A percentile compares a stretch with the other conserved stretches of the same genome.
Conservation (phyloP, 345 rosid species). For the Eucalyptus sp. region DNA sequence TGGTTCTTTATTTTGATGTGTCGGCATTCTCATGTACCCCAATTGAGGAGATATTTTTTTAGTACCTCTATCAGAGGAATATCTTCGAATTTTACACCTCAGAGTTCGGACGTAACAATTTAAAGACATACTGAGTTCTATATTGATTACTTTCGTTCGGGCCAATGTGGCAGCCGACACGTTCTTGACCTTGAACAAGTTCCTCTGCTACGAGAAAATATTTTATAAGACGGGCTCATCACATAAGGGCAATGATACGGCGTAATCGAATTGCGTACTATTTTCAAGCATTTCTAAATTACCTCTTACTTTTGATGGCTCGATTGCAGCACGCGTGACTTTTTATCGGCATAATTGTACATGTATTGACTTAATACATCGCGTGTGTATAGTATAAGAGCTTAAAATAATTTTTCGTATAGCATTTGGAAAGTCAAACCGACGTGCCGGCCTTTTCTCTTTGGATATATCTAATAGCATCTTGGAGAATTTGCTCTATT, state of each 20-base stretch:
- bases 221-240: rapidly evolving
- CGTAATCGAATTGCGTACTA: neutral
- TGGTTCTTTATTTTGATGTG: too few relatives aligned
- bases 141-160: too few relatives aligned
- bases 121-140: too few relatives aligned
- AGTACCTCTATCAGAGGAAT: neutral
- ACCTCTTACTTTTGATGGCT: too few relatives aligned
- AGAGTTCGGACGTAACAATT: rapidly evolving
- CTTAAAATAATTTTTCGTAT: too few relatives aligned
- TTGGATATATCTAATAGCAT: neutral
- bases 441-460: neutral
- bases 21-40: neutral
- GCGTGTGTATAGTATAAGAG: neutral
- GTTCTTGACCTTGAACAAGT: neutral
- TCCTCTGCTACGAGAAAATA: neutral
- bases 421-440: neutral
- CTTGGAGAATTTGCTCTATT: neutral
- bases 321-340: too few relatives aligned
- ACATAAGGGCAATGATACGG: neutral
- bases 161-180: neutral
- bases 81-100: neutral
- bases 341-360: too few relatives aligned
- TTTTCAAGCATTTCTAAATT: too few relatives aligned
- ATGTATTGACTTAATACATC: neutral
- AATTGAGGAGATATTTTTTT: neutral